These are phyloP conservation scores for Cladosporium sp. DNA, from an alignment of 2,329 filamentous ascomycete species.

Conservation along the genomic window DNA sequence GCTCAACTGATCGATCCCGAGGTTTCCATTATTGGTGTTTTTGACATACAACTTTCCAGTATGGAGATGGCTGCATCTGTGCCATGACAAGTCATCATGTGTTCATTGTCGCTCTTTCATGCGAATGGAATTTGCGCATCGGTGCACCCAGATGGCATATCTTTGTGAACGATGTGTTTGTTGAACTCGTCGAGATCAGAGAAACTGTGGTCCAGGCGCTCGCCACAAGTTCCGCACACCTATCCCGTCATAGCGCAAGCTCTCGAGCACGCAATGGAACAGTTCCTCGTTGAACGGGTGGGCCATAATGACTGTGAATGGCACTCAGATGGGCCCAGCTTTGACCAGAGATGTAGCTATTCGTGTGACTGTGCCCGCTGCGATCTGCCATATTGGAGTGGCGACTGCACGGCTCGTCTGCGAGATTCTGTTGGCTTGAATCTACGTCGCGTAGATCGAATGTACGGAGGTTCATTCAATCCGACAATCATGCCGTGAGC, in stretches of 20 bases:
- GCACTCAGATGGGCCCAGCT: neutral
- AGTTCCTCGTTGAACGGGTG: neutral
- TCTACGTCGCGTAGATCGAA: neutral
- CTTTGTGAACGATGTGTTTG: neutral
- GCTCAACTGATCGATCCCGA: too few relatives aligned
- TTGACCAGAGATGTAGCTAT: neutral
- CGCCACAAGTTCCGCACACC: neutral
- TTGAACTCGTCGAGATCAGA: neutral
- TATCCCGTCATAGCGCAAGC: neutral
- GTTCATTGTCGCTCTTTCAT: too few relatives aligned
- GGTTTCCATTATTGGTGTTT: too few relatives aligned
- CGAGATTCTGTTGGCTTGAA: neutral
- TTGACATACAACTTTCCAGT: too few relatives aligned
- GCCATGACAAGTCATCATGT: too few relatives aligned
- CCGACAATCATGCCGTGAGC: neutral
- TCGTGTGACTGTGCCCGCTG: neutral
- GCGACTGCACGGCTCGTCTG: neutral
- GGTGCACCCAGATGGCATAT: neutral
- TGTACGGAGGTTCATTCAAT: neutral
- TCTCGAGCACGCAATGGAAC: neutral
- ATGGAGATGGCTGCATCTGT: too few relatives aligned
- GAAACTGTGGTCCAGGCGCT: neutral
- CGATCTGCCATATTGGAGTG: neutral
- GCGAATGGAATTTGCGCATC: neutral
- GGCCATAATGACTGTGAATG: neutral